phyloP scores from a whole-genome alignment of 1,284 basidiomycete species.

The Tilletia caries region DNA sequence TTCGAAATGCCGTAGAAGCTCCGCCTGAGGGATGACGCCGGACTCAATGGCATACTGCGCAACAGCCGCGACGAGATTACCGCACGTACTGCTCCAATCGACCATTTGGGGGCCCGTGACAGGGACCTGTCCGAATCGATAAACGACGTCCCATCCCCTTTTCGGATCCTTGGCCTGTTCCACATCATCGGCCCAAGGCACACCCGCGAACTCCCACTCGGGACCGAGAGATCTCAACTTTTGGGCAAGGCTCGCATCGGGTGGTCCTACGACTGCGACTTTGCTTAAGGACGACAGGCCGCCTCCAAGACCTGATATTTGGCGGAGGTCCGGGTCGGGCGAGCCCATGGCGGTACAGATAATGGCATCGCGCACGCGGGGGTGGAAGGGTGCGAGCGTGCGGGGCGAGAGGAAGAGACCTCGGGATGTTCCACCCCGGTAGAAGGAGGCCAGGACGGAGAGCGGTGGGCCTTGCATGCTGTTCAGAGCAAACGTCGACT shows the following conservation, averaged over 20 bases:
- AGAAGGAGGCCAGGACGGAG: conserved; percentile 26
- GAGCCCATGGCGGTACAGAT: conserved; percentile 67
- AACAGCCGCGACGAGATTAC: conserved; percentile 48
- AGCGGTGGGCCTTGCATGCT: not conserved
- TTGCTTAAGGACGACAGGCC: conserved; percentile 76
- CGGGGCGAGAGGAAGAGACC: conserved; percentile 69
- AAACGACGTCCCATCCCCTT: conserved; percentile 43
- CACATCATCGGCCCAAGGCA: conserved; percentile 33
- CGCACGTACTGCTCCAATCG: conserved; percentile 50
- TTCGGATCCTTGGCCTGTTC: conserved; percentile 15
- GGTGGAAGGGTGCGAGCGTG: conserved; percentile 30
- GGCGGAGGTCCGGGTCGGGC: conserved; percentile 71
- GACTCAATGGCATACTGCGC: conserved; percentile 37
- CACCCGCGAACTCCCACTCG: conserved; percentile 26
- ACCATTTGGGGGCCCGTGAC: conserved; percentile 27
- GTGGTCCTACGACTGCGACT: conserved; percentile 64
- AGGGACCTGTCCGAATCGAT: conserved; percentile 51
- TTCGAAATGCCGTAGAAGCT: conserved; percentile 13
- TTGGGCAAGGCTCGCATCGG: conserved; percentile 15
- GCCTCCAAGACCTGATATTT: conserved; percentile 72
- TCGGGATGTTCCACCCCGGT: conserved; percentile 72
- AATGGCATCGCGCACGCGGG: conserved; percentile 58
- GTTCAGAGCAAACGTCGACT: no score
- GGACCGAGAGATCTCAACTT: not conserved
- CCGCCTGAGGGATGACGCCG: conserved; percentile 20